Evolutionary conservation across 2,329 filamentous ascomycete genomes (phyloP).

Genomic region (Proliferodiscus dingleyae): DNA sequence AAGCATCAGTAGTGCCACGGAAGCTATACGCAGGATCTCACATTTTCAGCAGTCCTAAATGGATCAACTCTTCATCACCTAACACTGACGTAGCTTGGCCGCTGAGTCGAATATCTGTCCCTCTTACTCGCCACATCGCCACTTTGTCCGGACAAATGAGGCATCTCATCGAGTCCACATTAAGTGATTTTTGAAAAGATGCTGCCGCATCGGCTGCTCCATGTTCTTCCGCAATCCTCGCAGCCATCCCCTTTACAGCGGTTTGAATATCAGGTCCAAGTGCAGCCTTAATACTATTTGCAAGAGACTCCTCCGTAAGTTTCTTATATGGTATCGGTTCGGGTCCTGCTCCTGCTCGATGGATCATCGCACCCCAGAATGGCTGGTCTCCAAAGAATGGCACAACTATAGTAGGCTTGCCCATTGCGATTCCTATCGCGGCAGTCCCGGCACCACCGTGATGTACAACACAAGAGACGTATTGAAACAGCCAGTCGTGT

Average conservation of each 20-base stretch:
- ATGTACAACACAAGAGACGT: constrained; percentile 59
- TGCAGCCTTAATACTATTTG: constrained; percentile 63
- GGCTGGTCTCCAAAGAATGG: constrained; percentile 74
- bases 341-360: constrained; percentile 59
- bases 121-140: constrained; percentile 42
- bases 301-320: constrained; percentile 57
- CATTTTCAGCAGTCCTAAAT: constrained; percentile 17
- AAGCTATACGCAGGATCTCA: constrained; percentile 7
- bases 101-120: constrained; percentile 54
- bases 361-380: constrained; percentile 71
- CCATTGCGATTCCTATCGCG: constrained; percentile 65
- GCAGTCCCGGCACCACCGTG: constrained; percentile 71
- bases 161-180: constrained; percentile 61
- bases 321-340: constrained; percentile 64
- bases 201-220: constrained; percentile 61
- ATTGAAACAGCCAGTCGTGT: constrained; percentile 70
- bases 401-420: constrained; percentile 65
- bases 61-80: constrained; percentile 43
- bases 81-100: constrained; percentile 60
- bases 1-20: background rate
- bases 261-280: constrained; percentile 54
- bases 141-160: constrained; percentile 41
- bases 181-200: constrained; percentile 48
- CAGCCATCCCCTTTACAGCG: constrained; percentile 55
- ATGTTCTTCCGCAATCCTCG: constrained; percentile 54